phyloP scores from a whole-genome alignment of 1,284 basidiomycete genomes.

The Trametes versicolor region DNA sequence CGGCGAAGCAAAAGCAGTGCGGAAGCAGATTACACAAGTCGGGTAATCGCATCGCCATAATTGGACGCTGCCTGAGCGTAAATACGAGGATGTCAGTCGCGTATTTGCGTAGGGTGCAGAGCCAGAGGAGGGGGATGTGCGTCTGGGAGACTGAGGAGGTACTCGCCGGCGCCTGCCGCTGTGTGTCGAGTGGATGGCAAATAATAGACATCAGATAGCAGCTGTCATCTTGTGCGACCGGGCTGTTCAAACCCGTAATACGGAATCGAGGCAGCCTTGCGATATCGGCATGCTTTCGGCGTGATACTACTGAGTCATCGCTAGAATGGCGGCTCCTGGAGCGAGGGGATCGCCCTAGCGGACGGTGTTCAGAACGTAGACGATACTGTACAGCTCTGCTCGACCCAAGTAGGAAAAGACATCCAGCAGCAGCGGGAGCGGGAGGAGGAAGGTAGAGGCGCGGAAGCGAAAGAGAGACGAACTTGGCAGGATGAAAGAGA shows the following conservation, averaged over 20 bases:
- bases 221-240: neutral
- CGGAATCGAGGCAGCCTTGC: neutral
- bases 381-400: neutral
- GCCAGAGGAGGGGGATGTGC: neutral
- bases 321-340: too few species aligned
- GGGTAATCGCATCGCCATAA: neutral
- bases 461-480: neutral
- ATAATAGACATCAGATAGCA: conserved; percentile 7
- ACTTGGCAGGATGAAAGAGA: neutral
- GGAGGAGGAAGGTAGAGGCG: neutral
- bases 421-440: too few species aligned
- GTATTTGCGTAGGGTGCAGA: neutral
- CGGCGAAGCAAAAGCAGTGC: neutral
- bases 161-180: conserved; percentile 12
- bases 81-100: neutral
- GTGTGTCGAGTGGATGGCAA: neutral
- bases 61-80: neutral
- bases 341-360: neutral
- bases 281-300: neutral
- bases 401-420: neutral
- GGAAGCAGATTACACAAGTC: neutral
- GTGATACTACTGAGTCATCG: neutral
- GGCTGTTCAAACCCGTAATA: neutral
- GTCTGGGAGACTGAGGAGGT: conserved; percentile 16
- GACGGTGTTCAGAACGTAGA: too few species aligned